Percentiles rank a stretch among this genome's conserved stretches.
These are phyloP conservation scores for Pyrus hybrid DNA, from an alignment of 331 rosid species.

Conservation along the genomic window DNA sequence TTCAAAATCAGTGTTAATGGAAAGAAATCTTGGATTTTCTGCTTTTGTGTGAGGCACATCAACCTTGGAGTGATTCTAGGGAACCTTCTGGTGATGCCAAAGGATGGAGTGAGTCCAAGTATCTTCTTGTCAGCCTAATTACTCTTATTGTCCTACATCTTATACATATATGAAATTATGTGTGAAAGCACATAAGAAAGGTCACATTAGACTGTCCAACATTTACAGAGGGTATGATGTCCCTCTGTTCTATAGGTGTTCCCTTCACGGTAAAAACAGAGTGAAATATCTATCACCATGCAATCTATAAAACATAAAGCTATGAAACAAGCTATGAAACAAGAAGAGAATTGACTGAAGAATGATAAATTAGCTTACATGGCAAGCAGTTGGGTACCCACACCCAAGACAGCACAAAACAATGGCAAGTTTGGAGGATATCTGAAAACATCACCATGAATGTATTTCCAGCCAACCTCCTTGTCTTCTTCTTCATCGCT, in stretches of 20 bases:
- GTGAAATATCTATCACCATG: not conserved
- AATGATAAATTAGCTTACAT: slow-evolving; percentile 51
- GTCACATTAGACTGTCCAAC: not conserved
- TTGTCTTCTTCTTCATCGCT: slow-evolving; percentile 65
- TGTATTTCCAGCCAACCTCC: slow-evolving; percentile 78
- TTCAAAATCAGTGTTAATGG: not conserved
- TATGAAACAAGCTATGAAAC: too few species aligned
- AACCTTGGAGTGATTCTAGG: not conserved
- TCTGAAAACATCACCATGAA: slow-evolving; percentile 74
- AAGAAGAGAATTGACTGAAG: slow-evolving; percentile 9
- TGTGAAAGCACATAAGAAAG: not conserved
- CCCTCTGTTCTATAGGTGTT: not conserved
- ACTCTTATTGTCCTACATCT: not conserved
- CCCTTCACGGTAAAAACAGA: not conserved
- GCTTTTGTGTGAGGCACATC: not conserved
- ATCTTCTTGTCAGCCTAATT: not conserved
- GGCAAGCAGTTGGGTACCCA: slow-evolving; percentile 75
- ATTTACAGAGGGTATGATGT: not conserved
- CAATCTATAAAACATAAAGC: not conserved
- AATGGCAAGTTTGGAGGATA: slow-evolving; percentile 62
- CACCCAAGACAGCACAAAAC: slow-evolving; percentile 68
- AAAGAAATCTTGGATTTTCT: not conserved
- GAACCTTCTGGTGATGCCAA: not conserved
- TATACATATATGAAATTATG: not conserved
- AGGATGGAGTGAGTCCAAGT: not conserved